Evolutionary conservation across 305 asterid genomes (phyloP), one percentile per base, ranked within the genome.

Genomic region (Rubia peregrina): DNA sequence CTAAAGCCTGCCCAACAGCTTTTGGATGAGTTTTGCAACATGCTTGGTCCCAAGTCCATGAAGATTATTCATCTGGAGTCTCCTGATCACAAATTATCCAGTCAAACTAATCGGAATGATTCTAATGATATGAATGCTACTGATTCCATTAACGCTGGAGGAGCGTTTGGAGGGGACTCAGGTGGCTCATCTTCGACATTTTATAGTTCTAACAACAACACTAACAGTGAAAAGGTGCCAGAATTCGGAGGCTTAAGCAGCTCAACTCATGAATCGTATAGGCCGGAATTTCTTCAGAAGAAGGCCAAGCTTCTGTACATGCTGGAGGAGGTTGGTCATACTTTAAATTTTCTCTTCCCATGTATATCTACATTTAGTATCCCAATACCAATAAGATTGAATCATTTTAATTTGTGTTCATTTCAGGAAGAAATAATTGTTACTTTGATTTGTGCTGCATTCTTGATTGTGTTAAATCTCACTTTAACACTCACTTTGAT

Each of bases 311-410:
- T 91, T 2, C 10, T 91, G 60, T 84, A 59, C 71, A 80, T 91
- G 96, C 91, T 80, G 78, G 93, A 91, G 10, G 97, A 89, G 97
- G 97, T 91, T 78, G 21, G 89, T 79, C 26, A 26, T 21, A 3
- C 4, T 22, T 38, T 17, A 0, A 17, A 6, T 51, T 17, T 5
- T 36, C 14, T 30, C 51, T 53, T 41, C 16, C 49, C 1, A 10
- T 61, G 8, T 49, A 38, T 21, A 11, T 11, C 3, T 24, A 7
- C 33, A 19, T 69, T 38, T 13, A 42, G 30, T 1, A 16, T 4
- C 17, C 19, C 2, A 14, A 12, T 68, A 17, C 12, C 26, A 30
- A 24, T 11, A 30, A 1, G 33, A 21, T 8, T 2, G 2, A 3
- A n/a, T 55, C 7, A 7, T 55, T 55, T 55, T n/a, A 19, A 3